Evolutionary conservation across 1,284 basidiomycete genomes (phyloP), one percentile per base, ranked within the genome.

Genomic region (Mrakiaceae sp.): DNA sequence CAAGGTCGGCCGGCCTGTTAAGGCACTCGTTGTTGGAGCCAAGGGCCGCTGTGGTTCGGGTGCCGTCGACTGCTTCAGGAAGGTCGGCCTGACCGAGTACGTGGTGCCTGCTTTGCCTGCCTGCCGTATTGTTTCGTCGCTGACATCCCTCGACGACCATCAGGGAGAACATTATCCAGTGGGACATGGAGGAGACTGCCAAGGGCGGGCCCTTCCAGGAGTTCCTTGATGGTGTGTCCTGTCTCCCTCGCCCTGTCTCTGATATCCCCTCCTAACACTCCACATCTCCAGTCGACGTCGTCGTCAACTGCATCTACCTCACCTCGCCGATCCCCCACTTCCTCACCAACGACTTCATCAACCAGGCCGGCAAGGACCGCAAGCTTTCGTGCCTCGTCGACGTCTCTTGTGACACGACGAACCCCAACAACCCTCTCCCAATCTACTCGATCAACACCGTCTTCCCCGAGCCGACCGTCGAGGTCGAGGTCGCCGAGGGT

Each of bases 241-340:
- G 3, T 52, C 16, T 55, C 44, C 39, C 27, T 5, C 7, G 43
- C 48, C 54, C 27, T 27, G 2, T 64, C n/a, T 27, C 55, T 68
- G 39, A 62, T 49, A 2, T 46, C 2, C 8, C 12, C 40, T 48
- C 14, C 58, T 63, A 7, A 11, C 52, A 12, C 6, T 2, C 64
- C 46, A 55, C 60, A 5, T 56, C 16, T 47, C 10, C 66, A 79
- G 95, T 93, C 68, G 96, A 99, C 78, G 86, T 99, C 73, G 98
- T 99, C 73, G 86, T 99, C 81, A 99, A 99, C 81, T 98, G 96
- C 84, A 99, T 99, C 77, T 98, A 99, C 79, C 87, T 99, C 67
- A 87, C 85, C 61, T 83, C 87, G 62, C 80, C 84, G 69, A 98
- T 98, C 70, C 92, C 94, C 12, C 82, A 88, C 62, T 98, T 99